Conservation (phyloP, 139 green algal genomes). For the Dunaliella primolecta region DNA sequence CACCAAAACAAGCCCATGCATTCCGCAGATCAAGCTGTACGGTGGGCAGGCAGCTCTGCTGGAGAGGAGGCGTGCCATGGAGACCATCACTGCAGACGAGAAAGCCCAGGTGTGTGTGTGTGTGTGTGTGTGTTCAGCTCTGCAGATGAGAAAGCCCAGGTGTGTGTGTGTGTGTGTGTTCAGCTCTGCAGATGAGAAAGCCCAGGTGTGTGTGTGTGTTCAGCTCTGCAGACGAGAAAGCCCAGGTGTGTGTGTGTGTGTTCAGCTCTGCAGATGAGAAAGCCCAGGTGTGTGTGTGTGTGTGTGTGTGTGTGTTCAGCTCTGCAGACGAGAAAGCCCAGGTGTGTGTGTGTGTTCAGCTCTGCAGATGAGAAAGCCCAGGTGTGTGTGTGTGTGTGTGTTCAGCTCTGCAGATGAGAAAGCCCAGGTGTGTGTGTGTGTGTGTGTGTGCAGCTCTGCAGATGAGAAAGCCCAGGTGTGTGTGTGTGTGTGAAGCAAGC, state of each 20-base stretch:
- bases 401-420: too few relatives aligned
- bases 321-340: too few relatives aligned
- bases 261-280: too few relatives aligned
- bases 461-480: conserved; percentile 10
- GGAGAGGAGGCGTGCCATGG: conserved; percentile 25
- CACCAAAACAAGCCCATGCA: too few relatives aligned
- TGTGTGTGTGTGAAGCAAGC: too few relatives aligned
- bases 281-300: background rate
- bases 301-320: background rate
- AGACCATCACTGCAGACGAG: conserved; percentile 28
- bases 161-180: conserved; percentile 13
- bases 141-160: too few relatives aligned
- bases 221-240: conserved; percentile 26
- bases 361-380: conserved; percentile 21
- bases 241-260: background rate
- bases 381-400: too few relatives aligned
- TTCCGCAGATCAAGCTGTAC: conserved; percentile 14
- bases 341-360: conserved; percentile 16
- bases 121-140: background rate
- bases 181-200: conserved; percentile 26
- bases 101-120: conserved; percentile 8
- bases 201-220: conserved; percentile 19
- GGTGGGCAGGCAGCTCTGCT: conserved; percentile 27
- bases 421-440: too few relatives aligned
- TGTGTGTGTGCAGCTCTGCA: conserved; percentile 19